Evolutionary conservation across 2,329 filamentous ascomycete genomes (phyloP).

Genomic region (Sporothrix mexicana): DNA sequence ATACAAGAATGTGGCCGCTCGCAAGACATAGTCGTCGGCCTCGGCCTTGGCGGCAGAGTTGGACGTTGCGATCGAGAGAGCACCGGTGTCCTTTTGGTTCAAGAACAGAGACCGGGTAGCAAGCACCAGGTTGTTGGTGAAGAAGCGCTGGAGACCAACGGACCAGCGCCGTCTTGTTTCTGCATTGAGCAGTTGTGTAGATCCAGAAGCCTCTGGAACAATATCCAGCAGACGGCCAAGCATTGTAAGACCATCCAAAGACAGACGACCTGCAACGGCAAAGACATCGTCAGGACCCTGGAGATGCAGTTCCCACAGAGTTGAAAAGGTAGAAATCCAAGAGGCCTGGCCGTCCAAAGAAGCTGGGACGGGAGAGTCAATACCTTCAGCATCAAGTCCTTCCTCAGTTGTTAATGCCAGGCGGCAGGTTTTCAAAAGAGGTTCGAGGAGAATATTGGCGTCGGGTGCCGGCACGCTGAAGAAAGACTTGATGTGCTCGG

Average conservation of each 20-base stretch:
- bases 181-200: conserved; percentile 36
- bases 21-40: conserved; percentile 39
- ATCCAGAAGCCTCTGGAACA: background rate
- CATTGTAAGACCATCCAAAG: conserved; percentile 49
- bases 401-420: conserved; percentile 45
- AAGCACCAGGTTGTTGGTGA: conserved; percentile 58
- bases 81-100: conserved; percentile 46
- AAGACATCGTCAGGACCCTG: conserved; percentile 54
- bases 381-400: background rate
- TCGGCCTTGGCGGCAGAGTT: background rate
- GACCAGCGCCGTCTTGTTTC: conserved; percentile 51
- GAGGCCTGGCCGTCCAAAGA: conserved; percentile 46
- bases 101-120: conserved; percentile 57
- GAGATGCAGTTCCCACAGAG: conserved; percentile 62
- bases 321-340: conserved; percentile 56
- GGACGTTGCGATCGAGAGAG: conserved; percentile 21
- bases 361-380: background rate
- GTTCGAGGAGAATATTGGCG: conserved; percentile 52
- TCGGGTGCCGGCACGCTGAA: conserved; percentile 59
- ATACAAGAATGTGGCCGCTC: conserved; percentile 54
- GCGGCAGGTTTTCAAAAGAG: conserved; percentile 55
- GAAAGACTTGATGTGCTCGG: conserved; percentile 63
- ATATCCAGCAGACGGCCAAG: conserved; percentile 48
- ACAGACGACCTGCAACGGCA: conserved; percentile 57
- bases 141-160: conserved; percentile 54